These are phyloP conservation scores for Phytophthora pistaciae DNA, from an alignment of 352 stramenopile genomes.

Conservation along the genomic window DNA sequence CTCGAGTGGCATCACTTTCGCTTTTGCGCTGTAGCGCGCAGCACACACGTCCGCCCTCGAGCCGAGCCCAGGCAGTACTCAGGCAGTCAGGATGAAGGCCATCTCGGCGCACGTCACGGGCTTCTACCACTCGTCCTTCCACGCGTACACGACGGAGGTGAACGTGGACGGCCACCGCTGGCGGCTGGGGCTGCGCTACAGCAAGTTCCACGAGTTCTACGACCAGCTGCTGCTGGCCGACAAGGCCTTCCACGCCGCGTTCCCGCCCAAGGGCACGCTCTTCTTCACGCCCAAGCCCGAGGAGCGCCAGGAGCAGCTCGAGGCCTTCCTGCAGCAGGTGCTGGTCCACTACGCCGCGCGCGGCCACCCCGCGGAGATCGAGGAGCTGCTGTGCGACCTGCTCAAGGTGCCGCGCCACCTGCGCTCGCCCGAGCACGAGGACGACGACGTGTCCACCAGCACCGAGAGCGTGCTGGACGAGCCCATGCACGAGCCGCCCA, in stretches of 20 bases:
- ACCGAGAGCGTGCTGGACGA: conserved; percentile 48
- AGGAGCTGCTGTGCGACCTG: conserved; percentile 62
- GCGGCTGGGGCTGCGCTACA: conserved; percentile 72
- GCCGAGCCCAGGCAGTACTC: not conserved
- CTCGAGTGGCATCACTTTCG: conserved; percentile 16
- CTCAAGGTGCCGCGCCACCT: conserved; percentile 60
- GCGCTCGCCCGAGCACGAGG: conserved; percentile 31
- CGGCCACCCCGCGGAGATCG: conserved; percentile 38
- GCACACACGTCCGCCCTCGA: not conserved
- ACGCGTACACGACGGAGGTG: conserved; percentile 73
- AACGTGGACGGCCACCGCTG: conserved; percentile 46
- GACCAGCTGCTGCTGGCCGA: conserved; percentile 50
- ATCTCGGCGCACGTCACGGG: conserved; percentile 56
- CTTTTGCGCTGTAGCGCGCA: conserved; percentile 15
- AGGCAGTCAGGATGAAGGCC: conserved; percentile 30
- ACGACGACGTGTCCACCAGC: conserved; percentile 45
- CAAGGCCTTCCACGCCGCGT: conserved; percentile 57
- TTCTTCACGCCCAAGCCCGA: conserved; percentile 73
- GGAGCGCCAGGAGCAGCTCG: conserved; percentile 65
- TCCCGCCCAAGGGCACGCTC: conserved; percentile 70
- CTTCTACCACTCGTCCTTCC: conserved; percentile 52
- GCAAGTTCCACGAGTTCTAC: conserved; percentile 71
- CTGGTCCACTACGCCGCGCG: conserved; percentile 49
- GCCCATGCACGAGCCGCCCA: conserved; percentile 24
- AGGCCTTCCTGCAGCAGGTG: conserved; percentile 66